Conservation (phyloP, 2,329 filamentous ascomycete species). For the Corynespora cassiicola region DNA sequence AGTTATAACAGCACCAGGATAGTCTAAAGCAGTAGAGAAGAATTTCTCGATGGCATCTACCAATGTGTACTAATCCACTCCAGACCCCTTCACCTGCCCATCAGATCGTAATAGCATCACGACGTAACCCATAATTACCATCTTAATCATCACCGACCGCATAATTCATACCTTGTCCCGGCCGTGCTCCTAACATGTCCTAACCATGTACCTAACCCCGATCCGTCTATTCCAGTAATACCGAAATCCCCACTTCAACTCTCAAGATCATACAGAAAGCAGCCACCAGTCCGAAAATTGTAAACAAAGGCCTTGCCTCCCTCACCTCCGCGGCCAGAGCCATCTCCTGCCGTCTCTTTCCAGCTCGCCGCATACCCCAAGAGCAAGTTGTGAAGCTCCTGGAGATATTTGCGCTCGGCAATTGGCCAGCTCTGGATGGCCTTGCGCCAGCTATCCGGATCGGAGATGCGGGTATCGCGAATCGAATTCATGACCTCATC, state of each 20-base stretch:
- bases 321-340: conserved; percentile 49
- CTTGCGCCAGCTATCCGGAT: conserved; percentile 82
- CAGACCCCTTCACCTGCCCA: too few species aligned
- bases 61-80: too few species aligned
- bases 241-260: conserved; percentile 28
- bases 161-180: too few species aligned
- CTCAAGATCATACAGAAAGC: conserved; percentile 83
- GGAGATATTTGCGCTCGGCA: conserved; percentile 80
- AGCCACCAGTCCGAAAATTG: conserved; percentile 85
- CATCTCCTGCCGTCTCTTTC: conserved; percentile 50
- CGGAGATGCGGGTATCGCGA: conserved; percentile 74
- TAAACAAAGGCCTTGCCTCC: conserved; percentile 84
- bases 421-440: conserved; percentile 80
- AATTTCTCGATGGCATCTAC: too few species aligned
- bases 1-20: too few species aligned
- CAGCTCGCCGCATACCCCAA: conserved; percentile 66
- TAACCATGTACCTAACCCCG: too few species aligned
- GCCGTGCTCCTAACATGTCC: too few species aligned
- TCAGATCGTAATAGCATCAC: too few species aligned
- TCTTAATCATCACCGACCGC: too few species aligned
- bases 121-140: too few species aligned
- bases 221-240: too few species aligned
- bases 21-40: too few species aligned
- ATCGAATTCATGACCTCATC: conserved; percentile 83
- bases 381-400: conserved; percentile 81